Evolutionary conservation across 257 asterid genomes (phyloP).

Genomic region (Plantago elongata): DNA sequence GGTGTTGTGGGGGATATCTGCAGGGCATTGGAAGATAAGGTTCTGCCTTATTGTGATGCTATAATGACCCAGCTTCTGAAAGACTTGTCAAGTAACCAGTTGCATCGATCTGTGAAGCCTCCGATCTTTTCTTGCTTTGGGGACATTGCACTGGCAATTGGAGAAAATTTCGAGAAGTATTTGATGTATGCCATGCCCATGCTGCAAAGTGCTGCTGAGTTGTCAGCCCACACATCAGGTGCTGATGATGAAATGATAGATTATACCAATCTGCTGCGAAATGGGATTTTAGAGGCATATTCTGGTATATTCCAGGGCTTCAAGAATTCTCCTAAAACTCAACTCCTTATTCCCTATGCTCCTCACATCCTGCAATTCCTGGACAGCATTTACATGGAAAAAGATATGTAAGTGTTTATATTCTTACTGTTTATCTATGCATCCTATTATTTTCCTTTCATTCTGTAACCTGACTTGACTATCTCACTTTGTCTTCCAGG

Average conservation of each 20-base stretch:
- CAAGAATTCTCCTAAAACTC: slow-evolving; percentile 73
- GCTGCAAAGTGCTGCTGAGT: slow-evolving; percentile 89
- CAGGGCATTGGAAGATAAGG: slow-evolving; percentile 75
- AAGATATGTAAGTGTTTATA: slow-evolving; percentile 54
- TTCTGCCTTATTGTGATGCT: slow-evolving; percentile 76
- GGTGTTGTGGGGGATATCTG: slow-evolving; percentile 91
- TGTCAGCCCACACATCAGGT: slow-evolving; percentile 60
- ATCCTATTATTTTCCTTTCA: neutral
- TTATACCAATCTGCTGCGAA: slow-evolving; percentile 63
- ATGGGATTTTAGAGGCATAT: slow-evolving; percentile 83
- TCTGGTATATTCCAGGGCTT: slow-evolving; percentile 85
- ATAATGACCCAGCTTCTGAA: slow-evolving; percentile 79
- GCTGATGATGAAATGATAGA: slow-evolving; percentile 76
- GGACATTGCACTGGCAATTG: slow-evolving; percentile 78
- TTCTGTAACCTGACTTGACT: neutral
- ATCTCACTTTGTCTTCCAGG: slow-evolving; percentile 40
- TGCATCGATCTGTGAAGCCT: slow-evolving; percentile 86
- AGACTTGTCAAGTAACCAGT: slow-evolving; percentile 68
- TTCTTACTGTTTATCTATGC: slow-evolving; percentile 7
- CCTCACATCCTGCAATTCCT: slow-evolving; percentile 81
- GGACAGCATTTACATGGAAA: slow-evolving; percentile 73
- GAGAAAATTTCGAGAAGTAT: slow-evolving; percentile 78
- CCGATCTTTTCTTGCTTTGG: slow-evolving; percentile 90
- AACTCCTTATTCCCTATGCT: slow-evolving; percentile 63
- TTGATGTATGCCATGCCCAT: slow-evolving; percentile 83